Base-by-base conservation (phyloP, 306 rosid species). In the Corylus americana region DNA sequence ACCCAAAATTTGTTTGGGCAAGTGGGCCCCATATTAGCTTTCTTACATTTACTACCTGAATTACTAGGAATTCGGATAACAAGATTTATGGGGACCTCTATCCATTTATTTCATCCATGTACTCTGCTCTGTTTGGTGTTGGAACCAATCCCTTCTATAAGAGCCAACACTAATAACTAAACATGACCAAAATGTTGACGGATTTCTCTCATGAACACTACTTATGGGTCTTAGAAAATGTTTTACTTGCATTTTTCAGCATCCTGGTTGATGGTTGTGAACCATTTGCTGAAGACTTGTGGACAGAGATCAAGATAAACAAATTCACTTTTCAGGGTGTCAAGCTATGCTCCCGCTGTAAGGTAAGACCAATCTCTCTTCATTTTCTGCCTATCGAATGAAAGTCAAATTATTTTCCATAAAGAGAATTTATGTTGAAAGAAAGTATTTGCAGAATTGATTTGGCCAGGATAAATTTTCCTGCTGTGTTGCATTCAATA, bases 201-300 rank as follows among this genome's bases (percentile, higher is more conserved):
- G 67, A 45, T 79, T 55, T 53, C 29, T 77, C 39, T 20, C 62
- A 64, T 53, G 8, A 44, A 18, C 16, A 51, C 62, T 27, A 51
- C 62, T 27, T 17, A 25, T 22, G 8, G 17, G 29, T 42, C 45
- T 58, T 51, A 14, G 42, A 55, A 75, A 58, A 9, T 1, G 31
- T 9, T 58, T 57, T 75, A 14, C 74, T 51, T 82, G 55, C 70
- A 61, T 80, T 75, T 63, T 49, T 70, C 84, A 94, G 98, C 84
- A 86, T 94, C 82, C 83, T 94, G 53, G 91, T 94, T 70, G 84
- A 85, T 76, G 97, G 97, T 5, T 83, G 91, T 74, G 91, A 86
- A 77, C 91, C 98, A 70, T 90, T 76, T 88, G 82, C 97, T 27
- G 98, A 94, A 84, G 98, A 94, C 86, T 35, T 93, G 11, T 94